Conservation (phyloP, 2,329 filamentous ascomycete species). For the Helotiales sp. region DNA sequence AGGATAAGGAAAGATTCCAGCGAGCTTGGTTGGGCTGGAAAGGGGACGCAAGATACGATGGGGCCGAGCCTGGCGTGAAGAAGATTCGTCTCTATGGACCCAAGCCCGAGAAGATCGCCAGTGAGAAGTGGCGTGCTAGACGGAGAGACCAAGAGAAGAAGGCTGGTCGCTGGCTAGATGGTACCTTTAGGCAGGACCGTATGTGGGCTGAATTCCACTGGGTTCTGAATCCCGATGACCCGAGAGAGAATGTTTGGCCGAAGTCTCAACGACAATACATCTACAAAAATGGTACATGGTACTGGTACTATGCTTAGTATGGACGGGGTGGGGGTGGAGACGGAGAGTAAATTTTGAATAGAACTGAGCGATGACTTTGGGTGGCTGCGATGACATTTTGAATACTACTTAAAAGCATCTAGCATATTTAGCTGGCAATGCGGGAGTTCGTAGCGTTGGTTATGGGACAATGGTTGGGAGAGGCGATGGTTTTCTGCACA, state of each 20-base stretch:
- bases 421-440: neutral
- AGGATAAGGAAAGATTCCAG: constrained; percentile 8
- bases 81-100: neutral
- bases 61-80: neutral
- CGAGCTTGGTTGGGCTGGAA: constrained; percentile 6
- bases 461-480: neutral
- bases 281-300: neutral
- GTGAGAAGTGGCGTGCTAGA: constrained; percentile 28
- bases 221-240: constrained; percentile 29
- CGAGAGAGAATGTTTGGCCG: neutral
- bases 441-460: neutral
- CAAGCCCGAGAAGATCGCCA: constrained; percentile 21
- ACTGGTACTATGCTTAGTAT: neutral
- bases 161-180: constrained; percentile 37
- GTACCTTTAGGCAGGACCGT: constrained; percentile 27
- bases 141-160: constrained; percentile 34
- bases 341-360: neutral
- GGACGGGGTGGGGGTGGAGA: neutral
- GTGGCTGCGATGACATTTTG: neutral
- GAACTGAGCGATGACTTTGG: neutral
- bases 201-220: constrained; percentile 37
- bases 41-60: neutral
- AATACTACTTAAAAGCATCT: neutral
- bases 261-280: neutral
- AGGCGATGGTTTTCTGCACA: neutral